Evolutionary conservation across 305 asterid genomes (phyloP).

Genomic region (Fraxinus albicans): DNA sequence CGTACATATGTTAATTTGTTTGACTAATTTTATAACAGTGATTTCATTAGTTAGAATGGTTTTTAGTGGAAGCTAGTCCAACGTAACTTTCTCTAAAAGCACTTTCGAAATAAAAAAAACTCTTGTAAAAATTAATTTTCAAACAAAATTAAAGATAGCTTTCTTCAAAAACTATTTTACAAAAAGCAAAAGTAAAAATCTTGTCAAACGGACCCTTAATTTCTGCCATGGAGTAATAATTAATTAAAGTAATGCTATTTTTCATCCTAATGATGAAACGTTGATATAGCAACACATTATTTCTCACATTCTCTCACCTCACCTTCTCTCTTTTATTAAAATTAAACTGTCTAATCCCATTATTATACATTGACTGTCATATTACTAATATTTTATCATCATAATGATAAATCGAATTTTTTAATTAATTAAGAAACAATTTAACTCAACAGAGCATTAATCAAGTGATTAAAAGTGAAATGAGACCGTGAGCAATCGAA

Average conservation of each 20-base stretch:
- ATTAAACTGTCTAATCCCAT: background rate
- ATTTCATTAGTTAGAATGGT: background rate
- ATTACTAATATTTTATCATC: too few species aligned
- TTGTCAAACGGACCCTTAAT: background rate
- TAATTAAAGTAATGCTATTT: background rate
- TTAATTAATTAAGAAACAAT: background rate
- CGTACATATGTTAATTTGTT: background rate
- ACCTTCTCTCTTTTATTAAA: background rate
- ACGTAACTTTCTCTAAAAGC: too few species aligned
- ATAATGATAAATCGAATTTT: too few species aligned
- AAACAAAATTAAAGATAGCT: too few species aligned
- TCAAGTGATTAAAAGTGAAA: background rate
- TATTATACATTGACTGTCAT: too few species aligned
- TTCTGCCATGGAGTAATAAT: background rate
- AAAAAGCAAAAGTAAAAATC: too few species aligned
- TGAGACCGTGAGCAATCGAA: too few species aligned
- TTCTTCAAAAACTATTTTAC: too few species aligned
- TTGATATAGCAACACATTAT: background rate
- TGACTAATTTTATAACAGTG: background rate
- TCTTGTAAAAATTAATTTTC: background rate
- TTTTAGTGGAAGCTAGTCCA: too few species aligned
- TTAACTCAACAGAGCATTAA: background rate
- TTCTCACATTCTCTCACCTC: background rate
- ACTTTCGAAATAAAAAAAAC: background rate
- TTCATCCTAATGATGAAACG: background rate